Conservation (phyloP, 805 yeast species). For the Candida vaughaniae region DNA sequence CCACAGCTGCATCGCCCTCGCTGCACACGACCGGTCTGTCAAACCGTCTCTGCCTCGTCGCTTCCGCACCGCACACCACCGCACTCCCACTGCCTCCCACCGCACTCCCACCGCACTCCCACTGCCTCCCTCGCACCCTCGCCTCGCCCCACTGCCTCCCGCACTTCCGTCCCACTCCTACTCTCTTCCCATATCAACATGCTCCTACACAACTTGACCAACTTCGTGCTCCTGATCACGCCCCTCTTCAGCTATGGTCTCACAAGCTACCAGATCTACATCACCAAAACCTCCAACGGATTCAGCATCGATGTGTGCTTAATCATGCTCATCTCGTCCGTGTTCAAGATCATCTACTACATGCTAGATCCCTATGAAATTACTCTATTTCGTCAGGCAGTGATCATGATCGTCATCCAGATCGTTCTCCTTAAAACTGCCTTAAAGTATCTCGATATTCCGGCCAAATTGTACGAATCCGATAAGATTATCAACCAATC, state of each 20-base stretch:
- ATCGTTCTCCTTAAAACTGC: slow-evolving; percentile 61
- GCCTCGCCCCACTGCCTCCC: no score
- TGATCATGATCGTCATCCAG: slow-evolving; percentile 85
- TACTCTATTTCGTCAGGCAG: slow-evolving; percentile 74
- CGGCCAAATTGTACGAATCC: slow-evolving; percentile 26
- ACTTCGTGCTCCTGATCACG: slow-evolving; percentile 70
- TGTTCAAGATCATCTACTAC: slow-evolving; percentile 73
- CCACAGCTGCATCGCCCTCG: no score
- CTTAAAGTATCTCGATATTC: slow-evolving; percentile 50
- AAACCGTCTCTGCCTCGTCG: no score
- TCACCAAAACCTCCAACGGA: slow-evolving; percentile 66
- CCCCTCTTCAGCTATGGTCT: slow-evolving; percentile 88
- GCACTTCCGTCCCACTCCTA: no score
- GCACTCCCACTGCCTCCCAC: no score
- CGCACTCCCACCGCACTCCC: no score
- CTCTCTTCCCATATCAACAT: no score
- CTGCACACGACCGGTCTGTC: no score
- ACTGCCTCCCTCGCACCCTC: no score
- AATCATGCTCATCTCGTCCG: slow-evolving; percentile 79
- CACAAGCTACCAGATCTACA: slow-evolving; percentile 67
- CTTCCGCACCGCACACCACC: no score
- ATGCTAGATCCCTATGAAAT: slow-evolving; percentile 77
- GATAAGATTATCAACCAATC: slow-evolving; percentile 27
- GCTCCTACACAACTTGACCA: no score
- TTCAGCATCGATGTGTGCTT: slow-evolving; percentile 92